phyloP scores from a whole-genome alignment of 2,329 filamentous ascomycete species.

The Thyridium curvatum region DNA sequence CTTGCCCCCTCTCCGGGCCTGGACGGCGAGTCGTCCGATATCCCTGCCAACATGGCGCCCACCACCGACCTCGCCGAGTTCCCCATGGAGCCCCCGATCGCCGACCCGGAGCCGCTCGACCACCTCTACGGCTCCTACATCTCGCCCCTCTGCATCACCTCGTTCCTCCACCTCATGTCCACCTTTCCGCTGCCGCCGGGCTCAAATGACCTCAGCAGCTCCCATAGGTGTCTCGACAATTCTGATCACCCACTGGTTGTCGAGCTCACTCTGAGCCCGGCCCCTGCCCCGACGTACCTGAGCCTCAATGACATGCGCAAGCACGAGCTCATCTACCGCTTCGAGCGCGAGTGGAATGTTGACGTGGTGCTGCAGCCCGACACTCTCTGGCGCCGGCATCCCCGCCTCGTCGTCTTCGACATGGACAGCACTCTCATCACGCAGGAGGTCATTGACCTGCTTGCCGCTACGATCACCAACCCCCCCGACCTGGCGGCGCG shows the following conservation, averaged over 20 bases:
- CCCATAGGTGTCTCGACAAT: conserved; percentile 59
- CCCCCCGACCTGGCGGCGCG: conserved; percentile 67
- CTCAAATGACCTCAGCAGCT: conserved; percentile 45
- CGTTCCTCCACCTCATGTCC: conserved; percentile 61
- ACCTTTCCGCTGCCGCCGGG: conserved; percentile 50
- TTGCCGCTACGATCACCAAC: conserved; percentile 71
- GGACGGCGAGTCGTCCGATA: conserved; percentile 23
- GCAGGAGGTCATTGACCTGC: conserved; percentile 95
- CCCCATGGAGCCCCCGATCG: conserved; percentile 51
- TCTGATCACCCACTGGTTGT: conserved; percentile 56
- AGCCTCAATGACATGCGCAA: conserved; percentile 65
- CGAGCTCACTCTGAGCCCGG: conserved; percentile 57
- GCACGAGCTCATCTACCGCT: conserved; percentile 75
- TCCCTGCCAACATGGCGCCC: conserved; percentile 52
- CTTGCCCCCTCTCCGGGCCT: conserved; percentile 19
- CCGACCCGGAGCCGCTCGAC: conserved; percentile 53
- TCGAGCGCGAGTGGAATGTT: conserved; percentile 85
- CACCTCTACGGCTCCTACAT: conserved; percentile 61
- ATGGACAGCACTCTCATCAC: conserved; percentile 98
- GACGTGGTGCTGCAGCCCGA: conserved; percentile 75
- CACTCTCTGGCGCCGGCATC: conserved; percentile 68
- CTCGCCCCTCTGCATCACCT: conserved; percentile 58
- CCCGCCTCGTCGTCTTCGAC: conserved; percentile 88
- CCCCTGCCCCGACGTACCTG: conserved; percentile 56
- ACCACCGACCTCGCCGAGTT: conserved; percentile 52